Evolutionary conservation across 73 alveolate genomes (phyloP).

Genomic region (Paramecium primaurelia): DNA sequence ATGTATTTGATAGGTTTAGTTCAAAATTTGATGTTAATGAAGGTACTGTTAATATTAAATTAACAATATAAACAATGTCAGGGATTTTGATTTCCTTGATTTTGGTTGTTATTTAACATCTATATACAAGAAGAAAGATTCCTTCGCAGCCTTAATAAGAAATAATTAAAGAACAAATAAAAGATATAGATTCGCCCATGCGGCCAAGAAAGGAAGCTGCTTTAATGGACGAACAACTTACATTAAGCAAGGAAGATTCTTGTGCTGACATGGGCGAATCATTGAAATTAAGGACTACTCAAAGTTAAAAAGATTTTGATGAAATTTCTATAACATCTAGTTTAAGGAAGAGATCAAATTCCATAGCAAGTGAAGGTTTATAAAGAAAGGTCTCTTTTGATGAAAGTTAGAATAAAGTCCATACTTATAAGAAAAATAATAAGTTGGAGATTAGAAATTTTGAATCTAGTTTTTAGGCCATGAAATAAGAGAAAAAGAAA

Average conservation of each 20-base stretch:
- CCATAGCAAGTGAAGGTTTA: not conserved
- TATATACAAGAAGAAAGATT: not conserved
- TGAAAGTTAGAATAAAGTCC: not conserved
- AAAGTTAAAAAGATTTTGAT: constrained; percentile 9
- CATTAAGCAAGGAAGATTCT: not conserved
- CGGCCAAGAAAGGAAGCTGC: constrained; percentile 24
- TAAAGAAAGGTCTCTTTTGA: constrained; percentile 29
- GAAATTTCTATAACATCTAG: not conserved
- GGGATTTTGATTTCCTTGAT: not conserved
- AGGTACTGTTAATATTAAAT: not conserved
- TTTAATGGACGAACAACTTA: not conserved
- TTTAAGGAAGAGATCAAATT: not conserved
- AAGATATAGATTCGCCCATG: constrained; percentile 12
- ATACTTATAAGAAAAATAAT: not conserved
- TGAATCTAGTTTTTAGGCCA: not conserved
- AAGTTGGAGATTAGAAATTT: not conserved
- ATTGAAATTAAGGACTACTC: not conserved
- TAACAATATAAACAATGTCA: not conserved
- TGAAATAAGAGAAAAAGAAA: constrained; percentile 6
- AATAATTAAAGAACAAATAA: not conserved
- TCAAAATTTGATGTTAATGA: not conserved
- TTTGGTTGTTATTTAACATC: not conserved
- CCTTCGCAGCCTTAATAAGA: not conserved
- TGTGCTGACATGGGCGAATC: not conserved
- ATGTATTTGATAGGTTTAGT: not conserved